phyloP scores from a whole-genome alignment of 2,329 filamentous ascomycete genomes.

The Apiospora hydei region DNA sequence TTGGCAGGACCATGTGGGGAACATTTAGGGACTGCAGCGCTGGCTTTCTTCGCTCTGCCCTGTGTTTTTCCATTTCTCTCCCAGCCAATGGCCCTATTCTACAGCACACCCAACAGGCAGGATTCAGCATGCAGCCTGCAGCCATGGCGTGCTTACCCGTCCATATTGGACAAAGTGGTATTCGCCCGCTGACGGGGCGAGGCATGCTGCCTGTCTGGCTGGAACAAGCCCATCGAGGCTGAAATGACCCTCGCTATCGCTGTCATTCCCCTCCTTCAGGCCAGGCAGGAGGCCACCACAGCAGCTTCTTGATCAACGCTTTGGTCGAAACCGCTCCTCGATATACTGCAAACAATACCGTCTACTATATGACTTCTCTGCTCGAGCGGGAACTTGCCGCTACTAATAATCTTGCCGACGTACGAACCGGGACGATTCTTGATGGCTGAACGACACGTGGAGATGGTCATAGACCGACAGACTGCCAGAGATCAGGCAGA shows the following conservation, averaged over 20 bases:
- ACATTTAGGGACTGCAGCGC: neutral
- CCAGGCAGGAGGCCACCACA: neutral
- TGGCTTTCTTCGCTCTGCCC: neutral
- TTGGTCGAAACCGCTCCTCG: too few species aligned
- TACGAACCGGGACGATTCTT: too few species aligned
- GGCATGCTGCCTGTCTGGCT: neutral
- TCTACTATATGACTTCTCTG: too few species aligned
- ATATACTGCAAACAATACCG: too few species aligned
- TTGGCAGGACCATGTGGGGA: neutral
- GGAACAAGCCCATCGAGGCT: too few species aligned
- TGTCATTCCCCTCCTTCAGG: neutral
- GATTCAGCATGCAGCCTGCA: slow-evolving; percentile 9
- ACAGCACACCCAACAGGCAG: neutral
- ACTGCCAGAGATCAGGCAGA: neutral
- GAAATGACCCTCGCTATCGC: neutral
- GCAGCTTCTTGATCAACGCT: neutral
- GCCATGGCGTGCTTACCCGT: neutral
- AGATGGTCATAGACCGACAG: neutral
- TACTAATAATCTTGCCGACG: too few species aligned
- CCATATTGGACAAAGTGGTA: neutral
- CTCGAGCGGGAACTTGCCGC: too few species aligned
- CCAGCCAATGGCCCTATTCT: neutral
- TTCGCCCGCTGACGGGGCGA: neutral
- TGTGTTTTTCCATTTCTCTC: neutral
- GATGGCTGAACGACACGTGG: neutral